Percentiles rank a stretch among this genome's conserved stretches.
phyloP scores from a whole-genome alignment of 495 filamentous ascomycete species.

The Amphirosellinia nigrospora region DNA sequence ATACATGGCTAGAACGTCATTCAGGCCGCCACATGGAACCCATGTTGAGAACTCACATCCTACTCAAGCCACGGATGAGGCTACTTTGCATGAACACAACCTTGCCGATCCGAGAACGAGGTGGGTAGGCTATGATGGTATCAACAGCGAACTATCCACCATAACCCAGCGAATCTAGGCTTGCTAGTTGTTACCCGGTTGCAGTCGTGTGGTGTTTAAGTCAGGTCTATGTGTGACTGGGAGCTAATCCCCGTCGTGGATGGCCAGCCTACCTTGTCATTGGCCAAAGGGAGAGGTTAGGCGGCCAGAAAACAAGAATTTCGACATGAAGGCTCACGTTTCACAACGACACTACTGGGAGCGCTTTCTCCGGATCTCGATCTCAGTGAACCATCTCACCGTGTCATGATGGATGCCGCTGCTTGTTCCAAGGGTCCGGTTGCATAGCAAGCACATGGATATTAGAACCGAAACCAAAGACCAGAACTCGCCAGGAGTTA shows the following conservation, averaged over 20 bases:
- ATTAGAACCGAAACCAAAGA: background rate
- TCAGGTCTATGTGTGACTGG: background rate
- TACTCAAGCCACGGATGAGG: conserved; percentile 35
- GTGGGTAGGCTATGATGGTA: conserved; percentile 7
- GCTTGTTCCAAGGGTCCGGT: background rate
- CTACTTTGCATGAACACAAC: conserved; percentile 18
- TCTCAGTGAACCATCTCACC: background rate
- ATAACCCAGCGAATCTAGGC: background rate
- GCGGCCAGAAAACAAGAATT: conserved; percentile 14
- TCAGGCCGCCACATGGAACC: conserved; percentile 28
- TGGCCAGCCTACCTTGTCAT: background rate
- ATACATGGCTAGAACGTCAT: conserved; percentile 35
- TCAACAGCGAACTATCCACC: background rate
- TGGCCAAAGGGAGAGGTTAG: background rate
- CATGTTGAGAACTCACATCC: conserved; percentile 24
- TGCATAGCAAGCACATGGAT: conserved; percentile 20
- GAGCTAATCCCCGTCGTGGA: background rate
- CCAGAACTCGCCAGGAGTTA: conserved; percentile 8
- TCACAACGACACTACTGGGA: conserved; percentile 2
- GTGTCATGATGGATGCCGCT: conserved; percentile 1
- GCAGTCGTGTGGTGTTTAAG: background rate
- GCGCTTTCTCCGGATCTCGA: conserved; percentile 16
- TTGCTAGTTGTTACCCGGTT: conserved; percentile 19
- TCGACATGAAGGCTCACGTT: background rate
- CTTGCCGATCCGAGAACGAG: background rate